These are phyloP conservation scores for Carex kokanica DNA, from an alignment of 176 grass and related monocot genomes.

Conservation along the genomic window DNA sequence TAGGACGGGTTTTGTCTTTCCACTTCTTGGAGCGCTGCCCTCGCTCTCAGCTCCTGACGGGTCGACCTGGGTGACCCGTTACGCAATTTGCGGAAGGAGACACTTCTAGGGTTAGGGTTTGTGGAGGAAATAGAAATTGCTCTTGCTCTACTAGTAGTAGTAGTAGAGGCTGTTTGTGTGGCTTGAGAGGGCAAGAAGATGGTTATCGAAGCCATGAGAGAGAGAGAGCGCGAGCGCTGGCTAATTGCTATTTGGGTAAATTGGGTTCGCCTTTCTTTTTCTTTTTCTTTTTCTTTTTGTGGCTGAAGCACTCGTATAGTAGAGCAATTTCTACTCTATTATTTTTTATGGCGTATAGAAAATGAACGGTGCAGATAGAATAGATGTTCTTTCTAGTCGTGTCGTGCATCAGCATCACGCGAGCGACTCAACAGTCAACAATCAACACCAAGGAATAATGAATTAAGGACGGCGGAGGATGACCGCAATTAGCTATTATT, in stretches of 20 bases:
- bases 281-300: not conserved
- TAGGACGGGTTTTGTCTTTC: conserved; percentile 53
- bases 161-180: not conserved
- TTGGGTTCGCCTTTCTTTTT: not conserved
- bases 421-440: not conserved
- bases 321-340: not conserved
- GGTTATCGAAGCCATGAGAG: conserved; percentile 22
- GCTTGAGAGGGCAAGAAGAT: conserved; percentile 5
- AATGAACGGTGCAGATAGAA: not conserved
- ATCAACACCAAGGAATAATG: no score
- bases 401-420: not conserved
- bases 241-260: no score
- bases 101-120: not conserved
- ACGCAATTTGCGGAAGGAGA: conserved; percentile 2
- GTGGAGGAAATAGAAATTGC: not conserved
- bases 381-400: not conserved
- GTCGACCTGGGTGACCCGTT: not conserved
- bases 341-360: not conserved
- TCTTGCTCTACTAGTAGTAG: not conserved
- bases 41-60: conserved; percentile 12
- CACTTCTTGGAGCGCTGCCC: conserved; percentile 55
- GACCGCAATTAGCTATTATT: not conserved
- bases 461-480: not conserved
- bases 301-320: not conserved
- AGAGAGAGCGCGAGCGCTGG: no score